Percentiles rank a stretch among this genome's conserved stretches.
phyloP scores from a whole-genome alignment of 2,329 filamentous ascomycete species.

The Ophiosphaerella herpotricha region DNA sequence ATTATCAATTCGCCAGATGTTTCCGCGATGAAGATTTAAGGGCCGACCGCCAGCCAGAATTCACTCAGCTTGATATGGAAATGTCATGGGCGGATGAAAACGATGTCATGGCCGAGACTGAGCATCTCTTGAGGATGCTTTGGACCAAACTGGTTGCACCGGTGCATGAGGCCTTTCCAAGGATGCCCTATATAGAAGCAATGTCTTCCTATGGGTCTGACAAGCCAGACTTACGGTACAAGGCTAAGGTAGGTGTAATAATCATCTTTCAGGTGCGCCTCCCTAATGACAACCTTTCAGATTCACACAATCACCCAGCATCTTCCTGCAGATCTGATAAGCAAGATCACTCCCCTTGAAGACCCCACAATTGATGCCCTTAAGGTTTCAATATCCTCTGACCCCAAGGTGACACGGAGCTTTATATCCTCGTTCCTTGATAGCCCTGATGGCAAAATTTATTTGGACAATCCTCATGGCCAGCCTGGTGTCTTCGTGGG shows the following conservation, averaged over 20 bases:
- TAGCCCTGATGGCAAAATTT: constrained; percentile 59
- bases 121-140: constrained; percentile 59
- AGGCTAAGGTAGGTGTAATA: constrained; percentile 59
- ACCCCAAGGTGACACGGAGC: constrained; percentile 59
- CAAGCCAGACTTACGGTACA: constrained; percentile 86
- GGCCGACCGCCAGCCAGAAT: constrained; percentile 93
- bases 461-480: constrained; percentile 73
- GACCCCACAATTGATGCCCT: constrained; percentile 76
- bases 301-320: constrained; percentile 69
- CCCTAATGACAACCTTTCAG: constrained; percentile 48
- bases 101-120: constrained; percentile 68
- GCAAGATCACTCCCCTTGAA: constrained; percentile 73
- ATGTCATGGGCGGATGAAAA: constrained; percentile 81
- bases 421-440: constrained; percentile 76
- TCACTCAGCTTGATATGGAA: constrained; percentile 94
- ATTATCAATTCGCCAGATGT: constrained; percentile 92
- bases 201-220: constrained; percentile 85
- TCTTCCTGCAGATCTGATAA: constrained; percentile 66
- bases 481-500: constrained; percentile 78
- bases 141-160: constrained; percentile 56
- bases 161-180: constrained; percentile 56
- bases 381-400: constrained; percentile 64
- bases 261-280: background rate
- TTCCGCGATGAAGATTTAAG: constrained; percentile 94
- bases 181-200: constrained; percentile 73